A percentile compares a stretch with the other conserved stretches of the same genome.
Evolutionary conservation across 805 yeast genomes (phyloP).

Genomic region (Wickerhamomyces pijperi): DNA sequence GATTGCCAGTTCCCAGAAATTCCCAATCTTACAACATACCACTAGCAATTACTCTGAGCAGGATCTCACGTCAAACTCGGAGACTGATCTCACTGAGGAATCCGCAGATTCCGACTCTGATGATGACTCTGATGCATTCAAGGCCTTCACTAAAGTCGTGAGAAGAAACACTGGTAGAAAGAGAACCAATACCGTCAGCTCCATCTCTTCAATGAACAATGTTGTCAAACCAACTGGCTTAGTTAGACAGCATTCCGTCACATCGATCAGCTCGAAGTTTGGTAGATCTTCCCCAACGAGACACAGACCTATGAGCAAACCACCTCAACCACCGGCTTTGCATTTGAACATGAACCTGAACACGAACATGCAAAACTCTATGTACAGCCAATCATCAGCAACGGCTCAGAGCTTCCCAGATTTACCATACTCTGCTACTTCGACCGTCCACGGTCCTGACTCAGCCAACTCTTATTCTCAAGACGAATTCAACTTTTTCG

Average conservation of each 20-base stretch:
- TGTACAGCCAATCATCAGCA: too few species aligned
- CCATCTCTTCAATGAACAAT: not conserved
- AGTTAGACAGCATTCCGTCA: not conserved
- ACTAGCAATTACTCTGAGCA: not conserved
- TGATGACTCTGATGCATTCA: slow-evolving; percentile 13
- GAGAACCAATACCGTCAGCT: not conserved
- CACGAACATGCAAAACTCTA: too few species aligned
- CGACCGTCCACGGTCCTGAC: too few species aligned
- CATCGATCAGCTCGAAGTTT: not conserved
- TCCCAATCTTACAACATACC: not conserved
- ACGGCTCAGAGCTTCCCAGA: not conserved
- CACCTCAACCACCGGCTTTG: not conserved
- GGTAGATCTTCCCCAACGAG: not conserved
- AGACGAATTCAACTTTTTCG: slow-evolving; percentile 1
- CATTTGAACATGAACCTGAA: too few species aligned
- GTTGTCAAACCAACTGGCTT: slow-evolving; percentile 1
- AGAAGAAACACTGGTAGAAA: slow-evolving; percentile 3
- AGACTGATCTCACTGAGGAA: slow-evolving; percentile 2
- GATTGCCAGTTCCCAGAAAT: slow-evolving; percentile 1
- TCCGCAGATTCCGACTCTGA: slow-evolving; percentile 6
- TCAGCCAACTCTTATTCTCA: too few species aligned
- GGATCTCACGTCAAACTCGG: not conserved
- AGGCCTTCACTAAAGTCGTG: slow-evolving; percentile 17
- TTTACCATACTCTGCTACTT: not conserved
- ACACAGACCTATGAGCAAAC: not conserved